Evolutionary conservation across 2,329 filamentous ascomycete species (phyloP).

Genomic region (Pleoardoris graminearum): DNA sequence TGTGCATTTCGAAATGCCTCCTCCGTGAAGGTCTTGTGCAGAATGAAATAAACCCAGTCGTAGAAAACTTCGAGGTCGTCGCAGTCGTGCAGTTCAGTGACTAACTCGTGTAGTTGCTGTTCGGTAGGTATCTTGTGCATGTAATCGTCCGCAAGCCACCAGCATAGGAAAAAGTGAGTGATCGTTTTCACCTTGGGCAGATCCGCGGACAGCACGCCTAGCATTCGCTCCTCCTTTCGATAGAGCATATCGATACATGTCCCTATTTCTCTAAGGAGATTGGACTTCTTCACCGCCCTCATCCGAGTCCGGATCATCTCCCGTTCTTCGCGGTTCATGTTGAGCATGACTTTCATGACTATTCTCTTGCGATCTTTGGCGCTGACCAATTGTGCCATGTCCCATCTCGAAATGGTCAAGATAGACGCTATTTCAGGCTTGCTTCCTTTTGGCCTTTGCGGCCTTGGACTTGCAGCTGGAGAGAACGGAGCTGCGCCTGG

Average conservation of each 20-base stretch:
- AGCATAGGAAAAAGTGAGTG: conserved; percentile 40
- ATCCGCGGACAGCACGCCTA: conserved; percentile 31
- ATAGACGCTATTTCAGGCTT: conserved; percentile 35
- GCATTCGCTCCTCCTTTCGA: conserved; percentile 22
- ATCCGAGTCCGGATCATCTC: conserved; percentile 30
- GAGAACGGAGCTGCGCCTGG: not conserved
- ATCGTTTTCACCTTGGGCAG: conserved; percentile 29
- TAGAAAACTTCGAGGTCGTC: conserved; percentile 26
- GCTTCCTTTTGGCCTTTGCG: conserved; percentile 12
- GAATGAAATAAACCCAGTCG: conserved; percentile 28
- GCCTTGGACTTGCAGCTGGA: not conserved
- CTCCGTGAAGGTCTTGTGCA: conserved; percentile 30
- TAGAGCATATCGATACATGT: conserved; percentile 30
- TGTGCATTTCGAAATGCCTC: conserved; percentile 24
- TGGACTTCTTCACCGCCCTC: conserved; percentile 17
- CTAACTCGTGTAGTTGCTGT: conserved; percentile 22
- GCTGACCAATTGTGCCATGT: conserved; percentile 43
- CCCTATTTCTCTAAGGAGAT: conserved; percentile 29
- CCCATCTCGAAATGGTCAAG: conserved; percentile 32
- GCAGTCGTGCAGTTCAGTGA: conserved; percentile 14
- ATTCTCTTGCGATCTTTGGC: conserved; percentile 49
- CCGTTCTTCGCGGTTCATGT: conserved; percentile 28
- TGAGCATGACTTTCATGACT: conserved; percentile 48
- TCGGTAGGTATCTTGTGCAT: conserved; percentile 11
- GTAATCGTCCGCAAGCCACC: conserved; percentile 37